A percentile compares a stretch with the other conserved stretches of the same genome.
Evolutionary conservation across 2,329 filamentous ascomycete genomes (phyloP).

Genomic region (Myriangium duriaei): DNA sequence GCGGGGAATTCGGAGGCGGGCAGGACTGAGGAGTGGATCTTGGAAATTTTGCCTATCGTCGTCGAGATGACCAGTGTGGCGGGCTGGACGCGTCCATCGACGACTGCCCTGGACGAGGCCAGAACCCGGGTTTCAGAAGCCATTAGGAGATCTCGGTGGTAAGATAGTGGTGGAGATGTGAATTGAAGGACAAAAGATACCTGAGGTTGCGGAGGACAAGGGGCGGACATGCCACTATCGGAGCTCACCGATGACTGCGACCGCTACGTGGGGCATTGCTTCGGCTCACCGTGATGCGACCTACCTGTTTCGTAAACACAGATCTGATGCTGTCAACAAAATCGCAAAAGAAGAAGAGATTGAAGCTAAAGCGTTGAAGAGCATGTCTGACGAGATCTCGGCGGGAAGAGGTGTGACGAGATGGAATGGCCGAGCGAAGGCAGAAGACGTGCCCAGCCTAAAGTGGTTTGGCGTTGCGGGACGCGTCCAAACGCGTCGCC

Average conservation of each 20-base stretch:
- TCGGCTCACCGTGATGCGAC: no score
- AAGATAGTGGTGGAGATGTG: neutral
- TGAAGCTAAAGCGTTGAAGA: no score
- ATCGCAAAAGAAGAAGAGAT: no score
- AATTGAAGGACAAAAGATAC: no score
- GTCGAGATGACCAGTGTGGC: slow-evolving; percentile 74
- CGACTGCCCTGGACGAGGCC: slow-evolving; percentile 69
- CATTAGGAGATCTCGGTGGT: neutral
- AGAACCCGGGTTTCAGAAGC: slow-evolving; percentile 45
- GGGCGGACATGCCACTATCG: no score
- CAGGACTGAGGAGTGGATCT: slow-evolving; percentile 61
- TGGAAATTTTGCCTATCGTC: slow-evolving; percentile 69
- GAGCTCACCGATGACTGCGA: no score
- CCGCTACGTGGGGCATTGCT: no score
- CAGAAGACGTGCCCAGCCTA: neutral
- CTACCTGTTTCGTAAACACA: no score
- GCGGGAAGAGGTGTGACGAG: no score
- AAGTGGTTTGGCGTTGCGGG: slow-evolving; percentile 7
- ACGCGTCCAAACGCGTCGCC: slow-evolving; percentile 7
- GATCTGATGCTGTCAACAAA: no score
- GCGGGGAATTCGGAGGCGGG: slow-evolving; percentile 61
- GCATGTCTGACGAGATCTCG: no score
- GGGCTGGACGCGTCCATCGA: slow-evolving; percentile 63
- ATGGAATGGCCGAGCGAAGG: neutral
- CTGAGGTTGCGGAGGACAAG: no score